These are phyloP conservation scores for Boletellus ananiceps DNA, from an alignment of 768 basidiomycete genomes.

Conservation along the genomic window DNA sequence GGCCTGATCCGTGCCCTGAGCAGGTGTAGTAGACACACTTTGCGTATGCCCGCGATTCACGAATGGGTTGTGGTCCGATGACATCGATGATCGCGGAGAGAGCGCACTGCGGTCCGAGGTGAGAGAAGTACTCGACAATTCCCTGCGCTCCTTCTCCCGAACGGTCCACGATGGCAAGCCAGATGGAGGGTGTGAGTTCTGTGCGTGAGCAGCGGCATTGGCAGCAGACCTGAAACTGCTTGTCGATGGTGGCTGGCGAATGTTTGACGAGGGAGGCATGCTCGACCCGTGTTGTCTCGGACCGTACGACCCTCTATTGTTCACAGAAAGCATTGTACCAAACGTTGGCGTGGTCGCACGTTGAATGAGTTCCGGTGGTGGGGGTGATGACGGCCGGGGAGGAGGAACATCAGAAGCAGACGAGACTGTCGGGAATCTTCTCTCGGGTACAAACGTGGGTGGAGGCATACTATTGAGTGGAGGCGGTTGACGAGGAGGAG, in stretches of 20 bases:
- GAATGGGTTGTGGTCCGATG: slow-evolving; percentile 65
- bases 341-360: slow-evolving; percentile 87
- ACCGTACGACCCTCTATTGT: slow-evolving; percentile 43
- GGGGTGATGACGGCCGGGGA: slow-evolving; percentile 87
- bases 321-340: slow-evolving; percentile 56
- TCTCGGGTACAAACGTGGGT: slow-evolving; percentile 71
- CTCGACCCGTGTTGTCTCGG: slow-evolving; percentile 67
- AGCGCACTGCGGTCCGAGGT: slow-evolving; percentile 62
- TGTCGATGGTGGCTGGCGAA: slow-evolving; percentile 72
- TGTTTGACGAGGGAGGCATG: slow-evolving; percentile 63
- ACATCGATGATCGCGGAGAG: slow-evolving; percentile 78
- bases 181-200: slow-evolving; percentile 38
- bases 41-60: slow-evolving; percentile 34
- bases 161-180: slow-evolving; percentile 47
- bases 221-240: slow-evolving; percentile 79
- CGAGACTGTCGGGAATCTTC: slow-evolving; percentile 43
- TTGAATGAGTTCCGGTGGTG: slow-evolving; percentile 87
- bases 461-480: slow-evolving; percentile 70
- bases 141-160: slow-evolving; percentile 50
- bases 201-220: slow-evolving; percentile 52
- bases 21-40: slow-evolving; percentile 41
- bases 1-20: slow-evolving; percentile 29
- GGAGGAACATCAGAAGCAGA: slow-evolving; percentile 61
- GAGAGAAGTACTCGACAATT: slow-evolving; percentile 66
- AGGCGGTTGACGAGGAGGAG: slow-evolving; percentile 72